Conservation (phyloP, 305 asterid species). For the Fraxinus angustifolia region DNA sequence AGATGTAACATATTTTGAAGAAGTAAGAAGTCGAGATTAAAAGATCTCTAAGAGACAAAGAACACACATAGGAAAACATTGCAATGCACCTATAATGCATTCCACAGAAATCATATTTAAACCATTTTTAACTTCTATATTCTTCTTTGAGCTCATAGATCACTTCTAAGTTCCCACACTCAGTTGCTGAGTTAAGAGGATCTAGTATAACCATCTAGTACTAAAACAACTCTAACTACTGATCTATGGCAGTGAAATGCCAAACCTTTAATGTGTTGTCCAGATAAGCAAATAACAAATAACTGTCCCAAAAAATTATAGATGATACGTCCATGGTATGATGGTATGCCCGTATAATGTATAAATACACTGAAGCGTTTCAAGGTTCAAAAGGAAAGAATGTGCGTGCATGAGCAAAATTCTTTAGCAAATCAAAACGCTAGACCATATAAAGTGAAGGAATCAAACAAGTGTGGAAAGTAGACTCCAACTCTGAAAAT, state of each 20-base stretch:
- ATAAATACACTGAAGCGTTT: conserved; percentile 47
- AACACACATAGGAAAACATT: not conserved
- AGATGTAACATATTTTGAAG: not conserved
- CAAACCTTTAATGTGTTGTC: conserved; percentile 59
- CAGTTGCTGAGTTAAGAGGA: conserved; percentile 12
- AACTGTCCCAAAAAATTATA: conserved; percentile 51
- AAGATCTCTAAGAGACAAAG: not conserved
- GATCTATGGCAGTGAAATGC: not conserved
- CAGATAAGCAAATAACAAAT: conserved; percentile 53
- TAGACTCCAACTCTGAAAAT: not conserved
- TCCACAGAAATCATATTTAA: not conserved
- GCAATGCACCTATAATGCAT: not conserved
- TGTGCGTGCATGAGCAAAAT: not conserved
- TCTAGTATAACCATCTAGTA: not conserved
- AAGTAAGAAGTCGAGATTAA: not conserved
- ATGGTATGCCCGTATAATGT: conserved; percentile 32
- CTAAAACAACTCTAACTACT: not conserved
- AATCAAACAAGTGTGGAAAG: no score
- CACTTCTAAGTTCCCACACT: conserved; percentile 39
- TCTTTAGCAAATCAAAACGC: not conserved
- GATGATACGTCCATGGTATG: conserved; percentile 35
- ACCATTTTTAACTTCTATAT: conserved; percentile 27
- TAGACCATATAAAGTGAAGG: not conserved
- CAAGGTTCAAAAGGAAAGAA: conserved; percentile 41
- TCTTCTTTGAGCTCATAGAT: conserved; percentile 39